Conservation (phyloP, 2,329 filamentous ascomycete species). For the Colletotrichum camelliae region DNA sequence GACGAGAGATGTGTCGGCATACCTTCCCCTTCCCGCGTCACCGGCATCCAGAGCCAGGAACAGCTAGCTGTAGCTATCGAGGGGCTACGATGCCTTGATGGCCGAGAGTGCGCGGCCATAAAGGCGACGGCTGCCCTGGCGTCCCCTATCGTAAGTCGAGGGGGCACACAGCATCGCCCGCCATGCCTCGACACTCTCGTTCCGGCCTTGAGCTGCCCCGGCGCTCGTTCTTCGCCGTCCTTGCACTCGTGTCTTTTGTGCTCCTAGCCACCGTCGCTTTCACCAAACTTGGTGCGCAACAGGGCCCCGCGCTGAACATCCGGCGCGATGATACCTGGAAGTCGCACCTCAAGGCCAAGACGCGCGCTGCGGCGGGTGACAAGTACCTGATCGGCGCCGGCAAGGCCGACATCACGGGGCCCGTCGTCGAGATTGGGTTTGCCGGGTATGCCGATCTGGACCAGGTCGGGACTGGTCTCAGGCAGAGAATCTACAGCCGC, state of each 20-base stretch:
- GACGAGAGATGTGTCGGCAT: not conserved
- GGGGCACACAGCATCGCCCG: not conserved
- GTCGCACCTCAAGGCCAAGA: constrained; percentile 6
- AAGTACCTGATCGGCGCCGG: constrained; percentile 60
- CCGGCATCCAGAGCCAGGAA: not conserved
- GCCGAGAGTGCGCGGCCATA: not conserved
- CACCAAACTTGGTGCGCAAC: not conserved
- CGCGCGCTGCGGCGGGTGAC: constrained; percentile 33
- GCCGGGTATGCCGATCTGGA: constrained; percentile 90
- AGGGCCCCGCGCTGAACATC: not conserved
- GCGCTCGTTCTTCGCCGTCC: constrained; percentile 15
- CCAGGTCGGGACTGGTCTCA: constrained; percentile 82
- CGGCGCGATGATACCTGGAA: constrained; percentile 2
- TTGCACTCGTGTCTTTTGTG: constrained; percentile 12
- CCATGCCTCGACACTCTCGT: constrained; percentile 9
- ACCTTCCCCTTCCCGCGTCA: constrained; percentile 4
- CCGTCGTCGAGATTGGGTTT: constrained; percentile 88
- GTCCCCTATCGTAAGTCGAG: not conserved
- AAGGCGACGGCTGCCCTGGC: not conserved
- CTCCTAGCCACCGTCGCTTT: constrained; percentile 11
- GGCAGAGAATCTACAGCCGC: constrained; percentile 86
- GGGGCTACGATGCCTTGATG: not conserved
- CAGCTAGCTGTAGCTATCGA: not conserved
- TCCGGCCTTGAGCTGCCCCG: constrained; percentile 5
- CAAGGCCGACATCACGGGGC: constrained; percentile 68